A percentile compares a stretch with the other conserved stretches of the same genome.
These are phyloP conservation scores for Dactylellina drechsleri DNA, from an alignment of 2,329 filamentous ascomycete genomes.

Conservation along the genomic window DNA sequence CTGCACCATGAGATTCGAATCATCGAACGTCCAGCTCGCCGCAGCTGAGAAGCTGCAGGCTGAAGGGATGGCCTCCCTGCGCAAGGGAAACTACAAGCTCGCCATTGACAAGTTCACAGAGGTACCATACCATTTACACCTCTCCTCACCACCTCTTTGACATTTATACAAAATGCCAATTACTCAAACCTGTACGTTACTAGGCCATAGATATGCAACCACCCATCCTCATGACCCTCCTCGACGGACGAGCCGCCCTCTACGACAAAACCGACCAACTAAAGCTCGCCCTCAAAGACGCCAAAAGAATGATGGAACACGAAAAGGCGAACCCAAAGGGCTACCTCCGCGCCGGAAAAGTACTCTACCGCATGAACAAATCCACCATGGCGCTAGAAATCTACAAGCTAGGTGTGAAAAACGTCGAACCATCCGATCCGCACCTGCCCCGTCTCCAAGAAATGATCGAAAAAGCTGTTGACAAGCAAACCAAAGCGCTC, in stretches of 20 bases:
- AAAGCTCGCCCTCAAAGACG: slow-evolving; percentile 55
- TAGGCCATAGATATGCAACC: slow-evolving; percentile 50
- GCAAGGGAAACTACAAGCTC: slow-evolving; percentile 49
- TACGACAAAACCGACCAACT: slow-evolving; percentile 55
- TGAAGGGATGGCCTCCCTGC: slow-evolving; percentile 53
- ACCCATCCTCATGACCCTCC: slow-evolving; percentile 46
- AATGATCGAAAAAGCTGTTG: slow-evolving; percentile 63
- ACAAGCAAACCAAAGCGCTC: slow-evolving; percentile 63
- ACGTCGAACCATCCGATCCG: slow-evolving; percentile 63
- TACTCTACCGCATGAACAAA: slow-evolving; percentile 63
- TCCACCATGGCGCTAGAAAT: slow-evolving; percentile 67
- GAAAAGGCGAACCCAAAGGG: slow-evolving; percentile 59
- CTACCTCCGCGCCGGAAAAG: slow-evolving; percentile 65
- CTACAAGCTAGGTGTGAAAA: slow-evolving; percentile 70
- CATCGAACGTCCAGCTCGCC: slow-evolving; percentile 44
- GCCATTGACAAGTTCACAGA: slow-evolving; percentile 56
- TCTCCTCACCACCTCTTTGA: background rate
- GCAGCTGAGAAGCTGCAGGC: slow-evolving; percentile 54
- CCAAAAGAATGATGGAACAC: slow-evolving; percentile 57
- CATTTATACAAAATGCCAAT: background rate
- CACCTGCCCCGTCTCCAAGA: slow-evolving; percentile 60
- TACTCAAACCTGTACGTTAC: background rate
- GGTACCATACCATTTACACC: slow-evolving; percentile 27
- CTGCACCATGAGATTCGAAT: slow-evolving; percentile 34
- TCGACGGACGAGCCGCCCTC: slow-evolving; percentile 56